phyloP scores from a whole-genome alignment of 495 filamentous ascomycete genomes.

The Margaritispora aquatica region DNA sequence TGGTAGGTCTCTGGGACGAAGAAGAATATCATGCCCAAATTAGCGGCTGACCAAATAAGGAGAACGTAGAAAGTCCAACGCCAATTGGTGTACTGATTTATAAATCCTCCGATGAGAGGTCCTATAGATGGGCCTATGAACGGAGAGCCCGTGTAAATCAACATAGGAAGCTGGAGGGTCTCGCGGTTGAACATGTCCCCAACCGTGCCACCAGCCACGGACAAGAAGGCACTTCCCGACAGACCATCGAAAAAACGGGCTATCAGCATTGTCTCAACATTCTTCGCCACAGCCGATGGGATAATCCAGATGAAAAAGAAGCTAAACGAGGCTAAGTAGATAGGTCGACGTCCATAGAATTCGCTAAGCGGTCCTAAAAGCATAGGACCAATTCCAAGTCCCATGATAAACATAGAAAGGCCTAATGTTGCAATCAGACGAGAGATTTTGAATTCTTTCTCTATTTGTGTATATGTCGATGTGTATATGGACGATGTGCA shows the following conservation, averaged over 20 bases:
- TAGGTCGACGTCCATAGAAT: slow-evolving; percentile 83
- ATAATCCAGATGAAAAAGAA: slow-evolving; percentile 83
- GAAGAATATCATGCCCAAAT: slow-evolving; percentile 56
- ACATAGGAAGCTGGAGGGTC: slow-evolving; percentile 55
- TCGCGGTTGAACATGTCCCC: slow-evolving; percentile 79
- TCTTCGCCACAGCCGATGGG: slow-evolving; percentile 79
- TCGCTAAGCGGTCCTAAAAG: slow-evolving; percentile 59
- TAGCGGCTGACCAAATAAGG: slow-evolving; percentile 68
- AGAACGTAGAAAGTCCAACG: slow-evolving; percentile 89
- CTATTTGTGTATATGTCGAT: slow-evolving; percentile 76
- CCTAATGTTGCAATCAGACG: slow-evolving; percentile 72
- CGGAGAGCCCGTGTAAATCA: slow-evolving; percentile 65
- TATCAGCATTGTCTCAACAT: slow-evolving; percentile 77
- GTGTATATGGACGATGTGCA: slow-evolving; percentile 88
- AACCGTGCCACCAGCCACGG: slow-evolving; percentile 85
- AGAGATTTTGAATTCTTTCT: slow-evolving; percentile 63
- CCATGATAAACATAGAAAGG: slow-evolving; percentile 72
- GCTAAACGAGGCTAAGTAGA: slow-evolving; percentile 73
- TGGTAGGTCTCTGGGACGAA: slow-evolving; percentile 91
- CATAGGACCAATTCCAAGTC: slow-evolving; percentile 67
- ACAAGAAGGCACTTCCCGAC: slow-evolving; percentile 80
- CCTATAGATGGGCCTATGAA: slow-evolving; percentile 67
- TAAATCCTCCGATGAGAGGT: slow-evolving; percentile 51
- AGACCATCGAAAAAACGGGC: slow-evolving; percentile 81
- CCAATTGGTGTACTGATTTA: slow-evolving; percentile 75